Conservation (phyloP, 176 grass and related monocot genomes). For the Hordeum marinum region DNA sequence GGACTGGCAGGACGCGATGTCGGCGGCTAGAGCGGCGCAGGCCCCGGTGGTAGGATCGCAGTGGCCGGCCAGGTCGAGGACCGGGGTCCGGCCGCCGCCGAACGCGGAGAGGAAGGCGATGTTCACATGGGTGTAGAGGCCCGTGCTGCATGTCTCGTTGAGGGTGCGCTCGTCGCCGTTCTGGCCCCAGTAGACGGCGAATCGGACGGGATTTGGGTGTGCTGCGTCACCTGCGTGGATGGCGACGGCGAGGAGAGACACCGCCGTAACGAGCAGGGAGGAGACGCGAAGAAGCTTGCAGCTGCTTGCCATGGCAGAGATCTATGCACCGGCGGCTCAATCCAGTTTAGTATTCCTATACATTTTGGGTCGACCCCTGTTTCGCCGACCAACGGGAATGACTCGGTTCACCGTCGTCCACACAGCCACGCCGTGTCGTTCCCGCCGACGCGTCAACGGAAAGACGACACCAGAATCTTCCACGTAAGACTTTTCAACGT, state of each 20-base stretch:
- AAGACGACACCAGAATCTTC: too few species aligned
- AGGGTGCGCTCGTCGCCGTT: conserved; percentile 46
- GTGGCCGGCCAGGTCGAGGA: conserved; percentile 33
- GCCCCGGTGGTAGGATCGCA: conserved; percentile 4
- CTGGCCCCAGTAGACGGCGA: conserved; percentile 62
- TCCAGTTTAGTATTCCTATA: background rate
- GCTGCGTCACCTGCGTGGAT: background rate
- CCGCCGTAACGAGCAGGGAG: background rate
- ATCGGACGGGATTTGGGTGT: background rate
- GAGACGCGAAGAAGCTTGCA: background rate
- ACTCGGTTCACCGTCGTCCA: too few species aligned
- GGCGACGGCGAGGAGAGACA: background rate
- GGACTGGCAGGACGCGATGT: conserved; percentile 32
- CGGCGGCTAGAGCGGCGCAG: conserved; percentile 6
- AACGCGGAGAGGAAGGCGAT: conserved; percentile 41
- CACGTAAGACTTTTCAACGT: too few species aligned
- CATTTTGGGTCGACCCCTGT: too few species aligned
- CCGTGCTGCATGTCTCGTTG: conserved; percentile 5
- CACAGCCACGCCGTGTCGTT: too few species aligned
- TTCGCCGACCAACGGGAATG: too few species aligned
- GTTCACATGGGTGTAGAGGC: conserved; percentile 27
- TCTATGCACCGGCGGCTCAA: background rate
- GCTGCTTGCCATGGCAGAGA: background rate
- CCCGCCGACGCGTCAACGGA: too few species aligned
- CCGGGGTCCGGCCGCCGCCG: conserved; percentile 24